phyloP scores from a whole-genome alignment of 331 rosid genomes.

The Quercus phellos region DNA sequence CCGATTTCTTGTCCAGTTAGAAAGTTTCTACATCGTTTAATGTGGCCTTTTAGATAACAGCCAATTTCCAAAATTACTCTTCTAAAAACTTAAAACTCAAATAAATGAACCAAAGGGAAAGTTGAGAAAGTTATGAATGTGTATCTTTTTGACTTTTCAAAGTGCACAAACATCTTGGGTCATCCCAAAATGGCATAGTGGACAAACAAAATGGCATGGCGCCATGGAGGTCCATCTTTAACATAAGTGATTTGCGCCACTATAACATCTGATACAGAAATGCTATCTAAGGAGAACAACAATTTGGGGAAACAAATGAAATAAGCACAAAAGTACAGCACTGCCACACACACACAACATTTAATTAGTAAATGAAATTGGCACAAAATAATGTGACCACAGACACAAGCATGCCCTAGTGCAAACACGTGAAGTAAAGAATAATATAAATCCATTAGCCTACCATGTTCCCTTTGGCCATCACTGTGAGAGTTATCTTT shows the following conservation, averaged over 20 bases:
- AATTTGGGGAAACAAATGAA: neutral
- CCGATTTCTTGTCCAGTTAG: no score
- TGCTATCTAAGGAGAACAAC: neutral
- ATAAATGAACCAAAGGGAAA: no score
- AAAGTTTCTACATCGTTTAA: neutral
- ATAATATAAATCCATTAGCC: constrained; percentile 9
- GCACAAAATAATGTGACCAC: neutral
- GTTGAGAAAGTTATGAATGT: no score
- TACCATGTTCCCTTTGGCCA: constrained; percentile 35
- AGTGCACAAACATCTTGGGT: no score
- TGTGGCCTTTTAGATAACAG: no score
- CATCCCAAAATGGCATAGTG: no score
- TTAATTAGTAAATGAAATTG: neutral
- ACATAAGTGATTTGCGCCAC: neutral
- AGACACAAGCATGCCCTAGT: neutral
- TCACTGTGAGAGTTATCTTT: constrained; percentile 35
- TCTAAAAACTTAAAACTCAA: no score
- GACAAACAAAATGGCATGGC: no score
- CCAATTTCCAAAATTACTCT: no score
- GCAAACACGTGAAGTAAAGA: neutral
- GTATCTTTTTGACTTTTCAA: no score
- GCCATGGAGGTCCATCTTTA: neutral
- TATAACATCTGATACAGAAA: neutral
- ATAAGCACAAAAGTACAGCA: neutral
- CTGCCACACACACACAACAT: neutral